Evolutionary conservation across 805 yeast species (phyloP).

Genomic region (Groenewaldozyma tartarivorans): DNA sequence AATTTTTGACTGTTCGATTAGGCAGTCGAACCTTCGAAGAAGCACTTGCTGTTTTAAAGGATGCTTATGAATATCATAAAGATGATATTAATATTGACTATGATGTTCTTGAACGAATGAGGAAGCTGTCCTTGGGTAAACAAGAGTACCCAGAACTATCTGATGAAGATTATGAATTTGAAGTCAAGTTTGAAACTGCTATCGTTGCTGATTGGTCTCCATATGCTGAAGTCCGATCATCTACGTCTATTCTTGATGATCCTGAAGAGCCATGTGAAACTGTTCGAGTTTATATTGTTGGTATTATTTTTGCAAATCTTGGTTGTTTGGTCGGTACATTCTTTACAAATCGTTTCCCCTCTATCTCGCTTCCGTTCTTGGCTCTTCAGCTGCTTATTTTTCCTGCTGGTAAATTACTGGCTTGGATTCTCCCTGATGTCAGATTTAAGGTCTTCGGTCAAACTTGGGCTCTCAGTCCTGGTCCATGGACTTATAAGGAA

Average conservation of each 20-base stretch:
- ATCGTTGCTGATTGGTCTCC: conserved; percentile 38
- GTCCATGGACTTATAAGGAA: conserved; percentile 53
- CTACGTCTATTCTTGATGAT: conserved; percentile 41
- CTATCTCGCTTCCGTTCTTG: conserved; percentile 39
- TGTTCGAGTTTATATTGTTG: conserved; percentile 43
- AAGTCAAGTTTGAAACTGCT: conserved; percentile 35
- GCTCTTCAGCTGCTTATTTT: conserved; percentile 53
- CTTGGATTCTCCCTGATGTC: conserved; percentile 37
- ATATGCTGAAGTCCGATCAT: conserved; percentile 52
- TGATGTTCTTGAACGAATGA: conserved; percentile 28
- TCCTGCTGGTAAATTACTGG: conserved; percentile 46
- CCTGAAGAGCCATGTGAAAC: conserved; percentile 39
- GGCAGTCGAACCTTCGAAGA: conserved; percentile 26
- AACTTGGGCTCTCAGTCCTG: conserved; percentile 42
- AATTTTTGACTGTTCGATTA: too few relatives aligned
- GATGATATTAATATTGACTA: conserved; percentile 40
- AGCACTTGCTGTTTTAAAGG: conserved; percentile 31
- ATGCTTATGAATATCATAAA: conserved; percentile 32
- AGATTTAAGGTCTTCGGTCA: conserved; percentile 33
- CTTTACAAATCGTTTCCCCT: conserved; percentile 49
- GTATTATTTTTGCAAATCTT: conserved; percentile 41
- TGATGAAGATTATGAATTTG: conserved; percentile 20
- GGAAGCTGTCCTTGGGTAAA: conserved; percentile 22
- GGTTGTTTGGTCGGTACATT: conserved; percentile 52
- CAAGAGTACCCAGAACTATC: conserved; percentile 15